Percentiles rank a stretch among this genome's conserved stretches.
Conservation (phyloP, 2,329 filamentous ascomycete genomes). For the Paecilomyces sp. region DNA sequence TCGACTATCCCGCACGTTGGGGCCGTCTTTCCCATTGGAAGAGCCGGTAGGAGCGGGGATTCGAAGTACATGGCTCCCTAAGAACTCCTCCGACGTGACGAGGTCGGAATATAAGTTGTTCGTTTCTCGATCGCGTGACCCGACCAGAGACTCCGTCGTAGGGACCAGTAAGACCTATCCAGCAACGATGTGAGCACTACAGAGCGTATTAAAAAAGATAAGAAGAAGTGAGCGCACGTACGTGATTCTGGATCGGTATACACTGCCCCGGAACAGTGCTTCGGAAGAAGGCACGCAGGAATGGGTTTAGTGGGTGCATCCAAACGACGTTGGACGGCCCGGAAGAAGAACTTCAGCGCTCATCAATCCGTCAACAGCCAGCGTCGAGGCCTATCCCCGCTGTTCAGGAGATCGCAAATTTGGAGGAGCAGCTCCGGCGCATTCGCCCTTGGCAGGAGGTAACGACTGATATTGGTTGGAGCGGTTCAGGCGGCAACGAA, state of each 20-base stretch:
- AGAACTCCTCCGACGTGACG: conserved; percentile 84
- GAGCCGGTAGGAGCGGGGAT: conserved; percentile 54
- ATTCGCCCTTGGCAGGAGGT: conserved; percentile 13
- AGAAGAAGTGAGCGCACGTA: conserved; percentile 25
- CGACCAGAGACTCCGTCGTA: conserved; percentile 83
- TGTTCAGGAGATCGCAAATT: conserved; percentile 17
- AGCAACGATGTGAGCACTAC: conserved; percentile 4
- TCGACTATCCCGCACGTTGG: conserved; percentile 74
- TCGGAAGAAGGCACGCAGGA: conserved; percentile 96
- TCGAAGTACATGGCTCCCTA: conserved; percentile 92
- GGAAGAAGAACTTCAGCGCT: conserved; percentile 21
- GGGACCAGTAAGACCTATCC: conserved; percentile 77
- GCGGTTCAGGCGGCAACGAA: not conserved
- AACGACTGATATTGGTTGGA: not conserved
- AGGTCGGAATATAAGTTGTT: conserved; percentile 71
- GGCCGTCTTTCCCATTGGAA: conserved; percentile 44
- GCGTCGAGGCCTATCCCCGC: conserved; percentile 14
- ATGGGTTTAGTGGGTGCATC: conserved; percentile 99
- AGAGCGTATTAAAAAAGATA: conserved; percentile 3
- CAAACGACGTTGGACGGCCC: conserved; percentile 45
- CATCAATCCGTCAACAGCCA: conserved; percentile 29
- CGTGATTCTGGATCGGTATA: conserved; percentile 80
- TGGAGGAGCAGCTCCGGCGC: conserved; percentile 23
- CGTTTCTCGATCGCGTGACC: conserved; percentile 79
- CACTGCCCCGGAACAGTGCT: conserved; percentile 90